Percentiles rank a stretch among this genome's conserved stretches.
phyloP scores from a whole-genome alignment of 1,139 yeast species.

The Torulaspora pretoriensis region DNA sequence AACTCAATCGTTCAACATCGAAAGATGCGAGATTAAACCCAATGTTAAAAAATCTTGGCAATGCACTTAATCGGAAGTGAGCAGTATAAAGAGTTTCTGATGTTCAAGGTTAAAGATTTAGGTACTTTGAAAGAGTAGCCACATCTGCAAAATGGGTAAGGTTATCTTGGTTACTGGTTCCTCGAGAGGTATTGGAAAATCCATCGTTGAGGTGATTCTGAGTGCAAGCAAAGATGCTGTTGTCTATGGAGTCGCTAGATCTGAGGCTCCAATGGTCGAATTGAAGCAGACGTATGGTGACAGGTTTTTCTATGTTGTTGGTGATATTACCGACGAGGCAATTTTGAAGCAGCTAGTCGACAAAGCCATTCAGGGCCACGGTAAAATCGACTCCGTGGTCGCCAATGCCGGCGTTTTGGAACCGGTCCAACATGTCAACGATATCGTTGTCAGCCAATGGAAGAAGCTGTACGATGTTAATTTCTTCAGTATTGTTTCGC shows the following conservation, averaged over 20 bases:
- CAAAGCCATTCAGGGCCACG: conserved; percentile 49
- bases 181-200: conserved; percentile 72
- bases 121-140: not conserved
- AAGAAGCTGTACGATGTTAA: conserved; percentile 66
- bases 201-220: conserved; percentile 57
- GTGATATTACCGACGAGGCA: conserved; percentile 56
- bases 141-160: conserved; percentile 11
- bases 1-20: too few species aligned
- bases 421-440: conserved; percentile 52
- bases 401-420: conserved; percentile 87
- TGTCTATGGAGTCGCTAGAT: conserved; percentile 74
- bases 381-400: conserved; percentile 55
- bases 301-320: conserved; percentile 54
- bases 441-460: conserved; percentile 55
- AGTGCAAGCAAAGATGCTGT: conserved; percentile 45
- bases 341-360: conserved; percentile 46
- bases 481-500: conserved; percentile 67
- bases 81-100: too few species aligned
- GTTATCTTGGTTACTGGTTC: conserved; percentile 67
- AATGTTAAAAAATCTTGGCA: not conserved
- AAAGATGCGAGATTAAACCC: not conserved
- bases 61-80: not conserved
- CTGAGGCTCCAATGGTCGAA: conserved; percentile 45
- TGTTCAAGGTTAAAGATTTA: not conserved
- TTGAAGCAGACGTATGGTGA: conserved; percentile 47